phyloP scores from a whole-genome alignment of 805 yeast genomes.

The Monosporozyma aquatica region DNA sequence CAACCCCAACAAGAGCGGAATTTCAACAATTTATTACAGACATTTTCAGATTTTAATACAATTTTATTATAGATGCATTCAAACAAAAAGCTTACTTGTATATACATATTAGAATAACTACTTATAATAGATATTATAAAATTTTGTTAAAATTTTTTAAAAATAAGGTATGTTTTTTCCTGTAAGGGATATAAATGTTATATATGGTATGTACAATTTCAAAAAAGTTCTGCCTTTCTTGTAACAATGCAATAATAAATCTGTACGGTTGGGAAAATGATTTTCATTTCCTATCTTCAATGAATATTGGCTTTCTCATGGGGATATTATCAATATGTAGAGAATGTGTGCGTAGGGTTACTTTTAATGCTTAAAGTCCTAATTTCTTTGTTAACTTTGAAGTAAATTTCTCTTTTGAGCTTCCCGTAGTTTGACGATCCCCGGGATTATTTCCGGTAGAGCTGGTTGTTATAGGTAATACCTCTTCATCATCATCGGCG shows the following conservation, averaged over 20 bases:
- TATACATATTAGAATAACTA: not conserved
- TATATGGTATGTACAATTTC: too few species aligned
- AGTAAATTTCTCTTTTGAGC: not conserved
- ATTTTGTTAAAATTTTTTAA: too few species aligned
- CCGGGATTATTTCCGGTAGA: constrained; percentile 1
- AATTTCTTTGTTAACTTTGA: not conserved
- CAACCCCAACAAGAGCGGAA: constrained; percentile 4
- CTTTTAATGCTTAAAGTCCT: not conserved
- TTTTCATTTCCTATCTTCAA: too few species aligned
- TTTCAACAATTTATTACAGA: constrained; percentile 9
- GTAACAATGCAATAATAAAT: too few species aligned
- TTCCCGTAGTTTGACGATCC: not conserved
- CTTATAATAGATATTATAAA: too few species aligned
- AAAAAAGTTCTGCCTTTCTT: too few species aligned
- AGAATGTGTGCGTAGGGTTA: too few species aligned
- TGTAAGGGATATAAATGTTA: too few species aligned
- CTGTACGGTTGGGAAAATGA: too few species aligned
- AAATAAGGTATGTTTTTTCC: too few species aligned
- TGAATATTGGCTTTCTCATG: not conserved
- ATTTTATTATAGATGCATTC: not conserved
- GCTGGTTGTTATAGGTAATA: constrained; percentile 7
- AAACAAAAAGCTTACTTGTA: not conserved
- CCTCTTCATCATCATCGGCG: constrained; percentile 45
- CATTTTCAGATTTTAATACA: constrained; percentile 4
- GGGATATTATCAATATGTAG: not conserved